Conservation (phyloP, 495 filamentous ascomycete genomes). For the Annulohypoxylon nitens region DNA sequence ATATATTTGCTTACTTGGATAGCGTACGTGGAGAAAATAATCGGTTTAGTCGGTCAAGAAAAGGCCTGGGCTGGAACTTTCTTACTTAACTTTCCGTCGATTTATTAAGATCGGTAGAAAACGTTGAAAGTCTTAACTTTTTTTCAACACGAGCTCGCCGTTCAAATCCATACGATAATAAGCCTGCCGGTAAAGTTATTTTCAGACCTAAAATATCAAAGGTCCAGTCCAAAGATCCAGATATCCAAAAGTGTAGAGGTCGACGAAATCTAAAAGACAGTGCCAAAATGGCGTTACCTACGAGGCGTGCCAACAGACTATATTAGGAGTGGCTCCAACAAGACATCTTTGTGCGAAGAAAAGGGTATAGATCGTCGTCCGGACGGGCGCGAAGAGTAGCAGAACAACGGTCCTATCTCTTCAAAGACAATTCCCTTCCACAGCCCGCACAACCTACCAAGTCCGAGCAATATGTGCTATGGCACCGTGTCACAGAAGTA, state of each 20-base stretch:
- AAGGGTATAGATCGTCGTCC: slow-evolving; percentile 41
- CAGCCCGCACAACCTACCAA: slow-evolving; percentile 23
- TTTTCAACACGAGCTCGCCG: neutral
- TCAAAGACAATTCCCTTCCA: slow-evolving; percentile 23
- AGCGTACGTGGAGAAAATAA: neutral
- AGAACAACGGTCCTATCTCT: slow-evolving; percentile 32
- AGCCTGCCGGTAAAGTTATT: slow-evolving; percentile 16
- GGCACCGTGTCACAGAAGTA: slow-evolving; percentile 50
- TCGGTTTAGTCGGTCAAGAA: neutral
- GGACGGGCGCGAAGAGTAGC: slow-evolving; percentile 27
- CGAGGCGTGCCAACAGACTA: slow-evolving; percentile 28
- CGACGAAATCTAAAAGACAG: slow-evolving; percentile 23
- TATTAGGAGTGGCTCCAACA: slow-evolving; percentile 30
- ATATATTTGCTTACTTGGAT: slow-evolving; percentile 6
- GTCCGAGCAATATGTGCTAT: slow-evolving; percentile 40
- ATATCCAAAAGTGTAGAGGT: too few relatives aligned
- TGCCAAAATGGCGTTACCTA: slow-evolving; percentile 31
- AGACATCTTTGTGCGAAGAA: slow-evolving; percentile 20
- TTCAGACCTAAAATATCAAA: slow-evolving; percentile 19
- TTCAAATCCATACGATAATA: slow-evolving; percentile 1
- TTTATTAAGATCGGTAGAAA: slow-evolving; percentile 5
- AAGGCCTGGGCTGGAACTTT: slow-evolving; percentile 9
- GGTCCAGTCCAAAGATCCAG: neutral
- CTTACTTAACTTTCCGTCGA: neutral
- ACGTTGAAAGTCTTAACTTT: neutral